A percentile compares a stretch with the other conserved stretches of the same genome.
Conservation (phyloP, 2,329 filamentous ascomycete genomes). For the Monilinia polystroma region DNA sequence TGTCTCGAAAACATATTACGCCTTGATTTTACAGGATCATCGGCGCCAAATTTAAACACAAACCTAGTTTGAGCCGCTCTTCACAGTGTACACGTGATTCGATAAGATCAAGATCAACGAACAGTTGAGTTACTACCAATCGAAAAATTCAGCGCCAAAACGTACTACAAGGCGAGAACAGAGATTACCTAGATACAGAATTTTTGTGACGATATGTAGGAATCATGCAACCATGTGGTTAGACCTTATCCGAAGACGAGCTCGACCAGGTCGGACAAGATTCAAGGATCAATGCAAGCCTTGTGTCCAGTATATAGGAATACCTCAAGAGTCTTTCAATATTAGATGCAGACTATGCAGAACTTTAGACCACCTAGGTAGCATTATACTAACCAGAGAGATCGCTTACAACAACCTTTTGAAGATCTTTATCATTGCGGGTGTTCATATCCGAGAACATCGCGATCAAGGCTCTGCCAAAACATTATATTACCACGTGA, state of each 20-base stretch:
- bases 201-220: not conserved
- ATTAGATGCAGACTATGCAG: not conserved
- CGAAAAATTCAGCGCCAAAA: not conserved
- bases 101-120: not conserved
- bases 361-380: not conserved
- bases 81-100: not conserved
- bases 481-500: not conserved
- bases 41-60: not conserved
- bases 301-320: not conserved
- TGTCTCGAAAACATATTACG: not conserved
- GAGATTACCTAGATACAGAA: not conserved
- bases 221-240: not conserved
- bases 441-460: not conserved
- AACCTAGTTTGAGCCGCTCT: not conserved
- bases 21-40: not conserved
- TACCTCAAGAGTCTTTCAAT: slow-evolving; percentile 1
- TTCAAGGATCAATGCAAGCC: not conserved
- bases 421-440: not conserved
- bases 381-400: not conserved
- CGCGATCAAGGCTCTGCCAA: no score
- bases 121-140: no score
- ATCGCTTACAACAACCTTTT: not conserved
- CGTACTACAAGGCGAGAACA: not conserved
- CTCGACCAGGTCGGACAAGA: not conserved
- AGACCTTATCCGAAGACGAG: not conserved